Conservation (phyloP, 1,284 basidiomycete genomes). For the Malassezia cuniculi region DNA sequence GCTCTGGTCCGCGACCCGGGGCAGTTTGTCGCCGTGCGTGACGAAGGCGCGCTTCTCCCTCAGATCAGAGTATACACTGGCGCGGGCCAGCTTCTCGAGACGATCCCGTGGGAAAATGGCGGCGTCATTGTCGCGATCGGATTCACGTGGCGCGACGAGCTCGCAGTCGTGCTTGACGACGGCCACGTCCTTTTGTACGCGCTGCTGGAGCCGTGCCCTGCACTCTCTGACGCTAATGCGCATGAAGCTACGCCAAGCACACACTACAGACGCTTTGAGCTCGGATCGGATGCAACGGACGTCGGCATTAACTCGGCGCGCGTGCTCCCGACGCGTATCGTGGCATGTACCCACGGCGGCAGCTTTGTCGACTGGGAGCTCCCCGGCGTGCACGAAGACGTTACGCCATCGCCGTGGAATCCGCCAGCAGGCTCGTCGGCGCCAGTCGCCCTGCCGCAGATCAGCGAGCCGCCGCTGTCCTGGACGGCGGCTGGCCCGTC, state of each 20-base stretch:
- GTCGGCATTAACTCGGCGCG: constrained; percentile 67
- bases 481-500: constrained; percentile 22
- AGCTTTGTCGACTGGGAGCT: constrained; percentile 57
- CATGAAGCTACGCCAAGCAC: constrained; percentile 47
- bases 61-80: constrained; percentile 50
- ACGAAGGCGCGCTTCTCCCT: constrained; percentile 57
- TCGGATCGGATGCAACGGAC: constrained; percentile 73
- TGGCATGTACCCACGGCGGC: constrained; percentile 67
- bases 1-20: constrained; percentile 76
- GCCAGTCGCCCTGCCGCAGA: constrained; percentile 1
- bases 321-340: constrained; percentile 72
- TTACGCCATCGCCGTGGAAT: constrained; percentile 13
- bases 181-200: constrained; percentile 82
- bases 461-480: constrained; percentile 10
- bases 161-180: constrained; percentile 79
- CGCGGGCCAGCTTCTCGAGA: constrained; percentile 47
- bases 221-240: constrained; percentile 2
- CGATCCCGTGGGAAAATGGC: constrained; percentile 59
- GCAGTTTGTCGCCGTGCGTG: constrained; percentile 64
- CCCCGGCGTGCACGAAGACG: constrained; percentile 59
- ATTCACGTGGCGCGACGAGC: constrained; percentile 65
- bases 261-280: constrained; percentile 70
- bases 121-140: constrained; percentile 63
- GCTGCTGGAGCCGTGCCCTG: constrained; percentile 47
- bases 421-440: constrained; percentile 13